Evolutionary conservation across 345 rosid genomes (phyloP), one percentile per base, ranked within the genome.

Genomic region (Excoecaria agallocha): DNA sequence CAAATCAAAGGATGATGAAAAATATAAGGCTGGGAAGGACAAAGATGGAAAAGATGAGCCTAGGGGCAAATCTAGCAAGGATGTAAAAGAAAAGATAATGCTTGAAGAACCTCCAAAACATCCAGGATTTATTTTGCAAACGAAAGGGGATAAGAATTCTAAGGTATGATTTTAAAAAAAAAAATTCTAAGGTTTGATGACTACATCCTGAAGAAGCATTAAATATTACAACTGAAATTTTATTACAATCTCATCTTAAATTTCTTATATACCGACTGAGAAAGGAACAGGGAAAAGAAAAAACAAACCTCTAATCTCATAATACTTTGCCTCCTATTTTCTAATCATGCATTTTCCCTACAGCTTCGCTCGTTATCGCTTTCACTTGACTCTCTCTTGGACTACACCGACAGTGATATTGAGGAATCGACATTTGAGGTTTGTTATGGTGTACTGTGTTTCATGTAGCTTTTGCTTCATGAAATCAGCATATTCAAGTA

Each of bases 391-490:
- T 90, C 98, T 7, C 96, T 95, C 73, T 80, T 91, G 92, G 97
- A 89, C 75, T 95, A 95, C 86, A 84, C 91, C 76, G 96, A 90
- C 75, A 90, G 90, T 85, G 96, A 93, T 74, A 76, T 86, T 67
- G 98, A 95, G 58, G 98, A 95, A 83, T 86, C 97, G n/a, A 86
- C 93, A 78, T 91, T 93, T 84, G 98, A 93, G 97, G 99, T 90
- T 77, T 69, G 73, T 71, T 70, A 59, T 74, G 9, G 41, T 58
- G 61, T 19, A 48, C 52, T 25, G 38, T 56, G 54, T 46, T 35
- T 19, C 43, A 55, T 49, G 9, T 22, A 43, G n/a, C 57, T 39
- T 30, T 58, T 71, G 63, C 66, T 62, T 6, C 15, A 17, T 8
- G 4, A 22, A n/a, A 5, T 41, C 12, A 7, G 51, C 35, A 46